Evolutionary conservation across 352 stramenopile genomes (phyloP).

Genomic region (Pythium sukuiense): DNA sequence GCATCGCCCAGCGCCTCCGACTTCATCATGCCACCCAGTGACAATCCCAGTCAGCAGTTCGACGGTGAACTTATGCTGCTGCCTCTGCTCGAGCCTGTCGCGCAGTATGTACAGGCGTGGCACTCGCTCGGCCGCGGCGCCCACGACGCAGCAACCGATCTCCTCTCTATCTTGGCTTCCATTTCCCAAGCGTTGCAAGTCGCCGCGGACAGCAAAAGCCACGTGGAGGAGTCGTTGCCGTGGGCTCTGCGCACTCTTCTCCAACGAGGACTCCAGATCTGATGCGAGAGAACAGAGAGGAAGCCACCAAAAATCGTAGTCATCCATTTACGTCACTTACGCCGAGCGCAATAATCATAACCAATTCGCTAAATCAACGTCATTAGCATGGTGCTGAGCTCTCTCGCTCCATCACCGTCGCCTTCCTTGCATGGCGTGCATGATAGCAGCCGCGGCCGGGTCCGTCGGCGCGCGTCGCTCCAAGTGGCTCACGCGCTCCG

Average conservation of each 20-base stretch:
- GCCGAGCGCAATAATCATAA: constrained; percentile 1
- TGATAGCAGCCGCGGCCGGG: constrained; percentile 14
- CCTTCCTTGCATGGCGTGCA: constrained; percentile 32
- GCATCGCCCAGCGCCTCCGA: neutral
- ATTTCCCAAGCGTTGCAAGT: neutral
- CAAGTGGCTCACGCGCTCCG: constrained; percentile 53
- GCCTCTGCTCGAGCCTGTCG: constrained; percentile 4
- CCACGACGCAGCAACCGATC: constrained; percentile 7
- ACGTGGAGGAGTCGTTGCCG: constrained; percentile 4
- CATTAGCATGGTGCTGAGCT: neutral
- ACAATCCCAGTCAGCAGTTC: neutral
- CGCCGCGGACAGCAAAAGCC: neutral
- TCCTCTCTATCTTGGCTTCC: neutral
- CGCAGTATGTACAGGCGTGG: constrained; percentile 22
- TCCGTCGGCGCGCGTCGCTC: constrained; percentile 33
- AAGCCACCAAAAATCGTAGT: constrained; percentile 1
- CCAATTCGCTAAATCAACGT: neutral
- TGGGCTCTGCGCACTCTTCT: constrained; percentile 21
- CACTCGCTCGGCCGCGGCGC: constrained; percentile 13
- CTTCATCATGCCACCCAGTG: neutral
- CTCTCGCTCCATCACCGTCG: constrained; percentile 21
- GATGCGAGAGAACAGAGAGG: neutral
- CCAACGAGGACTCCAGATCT: constrained; percentile 4
- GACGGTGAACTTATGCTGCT: constrained; percentile 4
- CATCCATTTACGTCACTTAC: neutral